Percentiles rank a stretch among this genome's conserved stretches.
Conservation (phyloP, 257 asterid species). For the Mentha longifolia region DNA sequence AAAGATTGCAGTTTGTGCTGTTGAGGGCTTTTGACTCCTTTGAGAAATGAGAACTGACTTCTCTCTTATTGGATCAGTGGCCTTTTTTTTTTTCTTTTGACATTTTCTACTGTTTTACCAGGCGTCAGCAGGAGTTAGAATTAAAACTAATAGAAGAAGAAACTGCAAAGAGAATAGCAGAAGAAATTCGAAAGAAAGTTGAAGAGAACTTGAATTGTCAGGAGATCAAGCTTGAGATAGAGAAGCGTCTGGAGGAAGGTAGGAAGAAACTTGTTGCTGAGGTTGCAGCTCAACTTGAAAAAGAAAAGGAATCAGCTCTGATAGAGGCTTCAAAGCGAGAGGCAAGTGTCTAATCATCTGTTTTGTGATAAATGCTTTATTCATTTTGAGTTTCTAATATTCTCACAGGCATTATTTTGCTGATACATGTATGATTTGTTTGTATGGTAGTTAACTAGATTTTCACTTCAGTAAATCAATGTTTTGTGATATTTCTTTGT, state of each 20-base stretch:
- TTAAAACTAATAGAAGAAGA: constrained; percentile 89
- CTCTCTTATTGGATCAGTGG: constrained; percentile 19
- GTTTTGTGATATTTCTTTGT: neutral
- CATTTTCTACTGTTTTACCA: constrained; percentile 42
- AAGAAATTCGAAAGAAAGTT: constrained; percentile 74
- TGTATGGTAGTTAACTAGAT: constrained; percentile 9
- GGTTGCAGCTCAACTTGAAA: constrained; percentile 85
- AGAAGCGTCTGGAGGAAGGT: constrained; percentile 78
- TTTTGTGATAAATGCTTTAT: constrained; percentile 6
- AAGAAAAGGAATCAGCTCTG: constrained; percentile 75
- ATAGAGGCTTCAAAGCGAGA: constrained; percentile 67
- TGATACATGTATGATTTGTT: constrained; percentile 7
- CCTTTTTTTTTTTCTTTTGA: constrained; percentile 32
- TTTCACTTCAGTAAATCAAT: neutral
- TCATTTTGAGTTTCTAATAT: neutral
- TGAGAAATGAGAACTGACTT: constrained; percentile 25
- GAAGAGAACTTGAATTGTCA: constrained; percentile 72
- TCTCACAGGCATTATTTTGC: constrained; percentile 1
- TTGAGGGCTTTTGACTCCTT: constrained; percentile 24
- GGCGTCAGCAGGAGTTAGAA: constrained; percentile 97
- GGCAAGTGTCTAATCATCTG: constrained; percentile 53
- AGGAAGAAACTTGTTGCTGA: constrained; percentile 73
- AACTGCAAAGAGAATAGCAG: constrained; percentile 83
- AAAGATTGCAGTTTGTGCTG: constrained; percentile 25
- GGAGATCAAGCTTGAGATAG: constrained; percentile 67